Conservation (phyloP, 257 asterid species). For the Scutellaria galericulata region DNA sequence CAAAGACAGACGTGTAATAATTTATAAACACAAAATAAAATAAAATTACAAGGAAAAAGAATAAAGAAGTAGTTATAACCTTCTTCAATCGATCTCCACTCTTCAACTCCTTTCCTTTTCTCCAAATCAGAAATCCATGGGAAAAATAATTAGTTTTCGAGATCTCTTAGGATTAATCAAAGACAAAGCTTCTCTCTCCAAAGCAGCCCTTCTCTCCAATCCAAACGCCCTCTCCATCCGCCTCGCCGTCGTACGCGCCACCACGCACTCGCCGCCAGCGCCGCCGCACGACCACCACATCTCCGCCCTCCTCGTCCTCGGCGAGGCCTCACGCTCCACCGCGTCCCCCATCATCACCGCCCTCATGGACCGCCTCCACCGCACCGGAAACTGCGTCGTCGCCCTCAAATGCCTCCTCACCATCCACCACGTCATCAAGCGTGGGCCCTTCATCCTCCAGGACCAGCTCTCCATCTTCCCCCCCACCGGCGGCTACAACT, state of each 20-base stretch:
- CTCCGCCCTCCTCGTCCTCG: constrained; percentile 63
- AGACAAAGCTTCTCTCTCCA: constrained; percentile 58
- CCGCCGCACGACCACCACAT: constrained; percentile 55
- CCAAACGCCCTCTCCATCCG: constrained; percentile 51
- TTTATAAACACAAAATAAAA: not conserved
- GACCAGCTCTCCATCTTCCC: constrained; percentile 85
- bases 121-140: constrained; percentile 41
- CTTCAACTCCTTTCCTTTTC: constrained; percentile 10
- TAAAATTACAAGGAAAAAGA: not conserved
- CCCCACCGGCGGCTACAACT: constrained; percentile 66
- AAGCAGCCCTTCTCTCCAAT: constrained; percentile 62
- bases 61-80: not conserved
- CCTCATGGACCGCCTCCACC: constrained; percentile 82
- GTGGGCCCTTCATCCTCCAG: constrained; percentile 87
- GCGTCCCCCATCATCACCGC: constrained; percentile 65
- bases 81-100: not conserved
- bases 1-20: not conserved
- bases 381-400: constrained; percentile 67
- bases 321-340: constrained; percentile 75
- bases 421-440: constrained; percentile 67
- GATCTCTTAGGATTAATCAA: constrained; percentile 52
- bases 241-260: constrained; percentile 78
- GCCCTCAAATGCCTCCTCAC: constrained; percentile 73
- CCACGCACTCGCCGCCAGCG: constrained; percentile 64
- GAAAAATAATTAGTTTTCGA: constrained; percentile 39